A percentile compares a stretch with the other conserved stretches of the same genome.
Evolutionary conservation across 768 basidiomycete genomes (phyloP).

Genomic region (Butyriboletus loyo): DNA sequence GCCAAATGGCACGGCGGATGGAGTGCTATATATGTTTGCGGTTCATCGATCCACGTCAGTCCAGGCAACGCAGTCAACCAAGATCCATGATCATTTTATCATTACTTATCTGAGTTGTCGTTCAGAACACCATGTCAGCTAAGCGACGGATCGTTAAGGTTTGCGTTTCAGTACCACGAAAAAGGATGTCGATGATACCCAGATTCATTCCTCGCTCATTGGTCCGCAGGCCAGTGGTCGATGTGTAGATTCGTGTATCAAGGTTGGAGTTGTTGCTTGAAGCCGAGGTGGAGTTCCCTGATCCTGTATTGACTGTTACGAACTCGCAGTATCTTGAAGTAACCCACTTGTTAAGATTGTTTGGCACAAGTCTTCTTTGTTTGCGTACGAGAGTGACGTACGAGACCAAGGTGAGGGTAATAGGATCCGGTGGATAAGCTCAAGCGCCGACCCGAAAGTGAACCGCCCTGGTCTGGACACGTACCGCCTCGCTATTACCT

Average conservation of each 20-base stretch:
- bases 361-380: background rate
- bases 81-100: background rate
- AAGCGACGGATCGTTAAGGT: constrained; percentile 1
- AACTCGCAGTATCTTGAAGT: background rate
- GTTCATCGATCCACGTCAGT: background rate
- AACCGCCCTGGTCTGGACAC: constrained; percentile 7
- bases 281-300: background rate
- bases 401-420: background rate
- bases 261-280: background rate
- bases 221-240: background rate
- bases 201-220: background rate
- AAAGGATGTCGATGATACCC: background rate
- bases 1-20: background rate
- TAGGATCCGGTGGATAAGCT: constrained; percentile 8
- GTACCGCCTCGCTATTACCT: constrained; percentile 18
- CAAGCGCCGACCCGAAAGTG: constrained; percentile 11
- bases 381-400: background rate
- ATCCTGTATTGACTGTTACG: too few species aligned
- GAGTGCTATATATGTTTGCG: background rate
- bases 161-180: constrained; percentile 8
- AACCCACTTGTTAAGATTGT: background rate
- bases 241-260: background rate
- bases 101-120: background rate
- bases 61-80: background rate
- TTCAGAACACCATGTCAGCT: background rate